phyloP scores from a whole-genome alignment of 148 eudicot species.

The Gaultheria prostrata region DNA sequence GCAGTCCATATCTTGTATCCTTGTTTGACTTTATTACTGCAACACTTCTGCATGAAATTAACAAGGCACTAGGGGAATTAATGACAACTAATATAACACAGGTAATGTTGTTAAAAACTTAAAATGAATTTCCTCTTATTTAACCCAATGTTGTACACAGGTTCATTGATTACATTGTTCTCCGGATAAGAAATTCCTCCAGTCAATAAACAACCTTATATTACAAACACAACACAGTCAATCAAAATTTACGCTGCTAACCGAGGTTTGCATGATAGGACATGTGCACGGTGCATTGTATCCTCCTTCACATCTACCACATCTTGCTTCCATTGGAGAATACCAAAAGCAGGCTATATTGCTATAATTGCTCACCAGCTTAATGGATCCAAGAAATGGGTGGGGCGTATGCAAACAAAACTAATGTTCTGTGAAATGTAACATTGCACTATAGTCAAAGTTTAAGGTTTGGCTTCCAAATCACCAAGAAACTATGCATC shows the following conservation, averaged over 20 bases:
- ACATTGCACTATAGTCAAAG: background rate
- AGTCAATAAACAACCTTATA: background rate
- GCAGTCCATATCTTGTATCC: slow-evolving; percentile 78
- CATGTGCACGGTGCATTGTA: background rate
- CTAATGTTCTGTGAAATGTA: background rate
- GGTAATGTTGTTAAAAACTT: background rate
- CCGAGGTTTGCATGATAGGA: background rate
- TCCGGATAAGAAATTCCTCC: background rate
- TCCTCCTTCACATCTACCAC: background rate
- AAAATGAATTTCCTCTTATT: background rate
- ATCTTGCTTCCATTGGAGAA: background rate
- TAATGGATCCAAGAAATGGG: background rate
- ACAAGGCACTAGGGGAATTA: background rate
- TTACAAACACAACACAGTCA: background rate
- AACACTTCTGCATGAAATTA: slow-evolving; percentile 55
- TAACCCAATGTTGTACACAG: background rate
- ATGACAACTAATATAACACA: background rate
- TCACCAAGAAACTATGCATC: slow-evolving; percentile 6
- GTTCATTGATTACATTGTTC: background rate
- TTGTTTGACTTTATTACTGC: slow-evolving; percentile 83
- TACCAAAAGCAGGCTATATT: background rate
- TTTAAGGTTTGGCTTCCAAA: slow-evolving; percentile 1
- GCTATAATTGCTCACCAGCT: background rate
- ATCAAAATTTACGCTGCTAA: background rate
- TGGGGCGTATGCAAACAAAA: background rate